Evolutionary conservation across 805 yeast species (phyloP), one percentile per base, ranked within the genome.

Genomic region (Schizosaccharomyces pombe): DNA sequence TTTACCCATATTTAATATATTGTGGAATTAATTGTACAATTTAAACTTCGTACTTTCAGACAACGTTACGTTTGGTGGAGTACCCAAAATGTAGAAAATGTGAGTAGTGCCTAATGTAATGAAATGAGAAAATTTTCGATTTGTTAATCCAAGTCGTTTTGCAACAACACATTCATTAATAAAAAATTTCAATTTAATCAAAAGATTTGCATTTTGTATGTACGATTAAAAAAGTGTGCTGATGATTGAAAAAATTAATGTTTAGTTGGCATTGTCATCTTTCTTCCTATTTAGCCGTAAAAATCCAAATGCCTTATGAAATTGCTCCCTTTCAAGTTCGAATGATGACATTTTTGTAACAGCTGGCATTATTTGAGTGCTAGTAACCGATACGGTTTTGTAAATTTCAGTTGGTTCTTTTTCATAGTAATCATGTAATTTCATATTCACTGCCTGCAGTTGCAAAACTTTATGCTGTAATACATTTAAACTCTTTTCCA

Each of bases 1-100:
- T 2, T 59, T 58, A 11, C 58, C 60, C 60, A 58, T 58, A 11
- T 8, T 52, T 11, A 34, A 22, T 51, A 22, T 22, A 24, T 19
- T 32, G 37, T 8, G n/a, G n/a, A n/a, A n/a, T n/a, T n/a, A n/a
- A n/a, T n/a, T n/a, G n/a, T n/a, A n/a, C n/a, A n/a, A n/a, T n/a
- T n/a, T n/a, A n/a, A n/a, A n/a, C n/a, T n/a, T n/a, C n/a, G n/a
- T n/a, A n/a, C n/a, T n/a, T n/a, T n/a, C n/a, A n/a, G n/a, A n/a
- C n/a, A n/a, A n/a, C n/a, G n/a, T n/a, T n/a, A n/a, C n/a, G n/a
- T n/a, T n/a, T n/a, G n/a, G n/a, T n/a, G n/a, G n/a, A n/a, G n/a
- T n/a, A n/a, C n/a, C n/a, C n/a, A n/a, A n/a, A n/a, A n/a, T n/a
- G n/a, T n/a, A n/a, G n/a, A n/a, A n/a, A n/a, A n/a, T n/a, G n/a